A percentile compares a stretch with the other conserved stretches of the same genome.
phyloP scores from a whole-genome alignment of 1,284 basidiomycete species.

The Athelia sp. region DNA sequence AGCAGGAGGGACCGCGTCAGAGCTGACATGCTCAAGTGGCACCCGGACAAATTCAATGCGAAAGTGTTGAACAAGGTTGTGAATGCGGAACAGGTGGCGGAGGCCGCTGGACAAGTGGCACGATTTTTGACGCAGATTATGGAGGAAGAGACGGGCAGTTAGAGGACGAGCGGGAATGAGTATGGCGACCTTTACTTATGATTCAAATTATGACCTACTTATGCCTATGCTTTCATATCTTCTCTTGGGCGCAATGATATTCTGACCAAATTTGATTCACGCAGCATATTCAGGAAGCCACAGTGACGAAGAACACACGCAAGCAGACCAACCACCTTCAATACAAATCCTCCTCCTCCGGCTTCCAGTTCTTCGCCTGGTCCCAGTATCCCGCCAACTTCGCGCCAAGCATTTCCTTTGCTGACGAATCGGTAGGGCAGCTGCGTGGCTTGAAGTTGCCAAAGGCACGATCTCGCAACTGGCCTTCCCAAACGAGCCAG shows the following conservation, averaged over 20 bases:
- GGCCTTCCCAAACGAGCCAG: slow-evolving; percentile 91
- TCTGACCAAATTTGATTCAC: no score
- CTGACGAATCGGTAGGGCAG: slow-evolving; percentile 81
- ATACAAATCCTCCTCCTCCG: slow-evolving; percentile 70
- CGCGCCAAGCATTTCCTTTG: slow-evolving; percentile 80
- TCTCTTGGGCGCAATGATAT: no score
- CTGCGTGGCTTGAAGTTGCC: slow-evolving; percentile 78
- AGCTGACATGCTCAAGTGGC: slow-evolving; percentile 44
- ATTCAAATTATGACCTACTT: slow-evolving; percentile 1
- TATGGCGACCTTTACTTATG: neutral
- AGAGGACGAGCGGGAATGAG: neutral
- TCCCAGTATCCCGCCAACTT: slow-evolving; percentile 92
- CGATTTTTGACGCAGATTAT: neutral
- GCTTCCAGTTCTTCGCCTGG: slow-evolving; percentile 83
- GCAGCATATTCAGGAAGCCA: no score
- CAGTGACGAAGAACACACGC: neutral
- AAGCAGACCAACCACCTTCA: slow-evolving; percentile 18
- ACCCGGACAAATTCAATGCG: slow-evolving; percentile 46
- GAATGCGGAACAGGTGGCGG: slow-evolving; percentile 26
- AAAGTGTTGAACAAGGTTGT: slow-evolving; percentile 38
- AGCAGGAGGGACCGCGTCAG: slow-evolving; percentile 31
- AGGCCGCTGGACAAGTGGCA: neutral
- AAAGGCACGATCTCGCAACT: slow-evolving; percentile 80
- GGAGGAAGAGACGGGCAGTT: neutral
- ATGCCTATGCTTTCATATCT: neutral